Evolutionary conservation across 2,329 filamentous ascomycete genomes (phyloP).

Genomic region (Bisporella sp.): DNA sequence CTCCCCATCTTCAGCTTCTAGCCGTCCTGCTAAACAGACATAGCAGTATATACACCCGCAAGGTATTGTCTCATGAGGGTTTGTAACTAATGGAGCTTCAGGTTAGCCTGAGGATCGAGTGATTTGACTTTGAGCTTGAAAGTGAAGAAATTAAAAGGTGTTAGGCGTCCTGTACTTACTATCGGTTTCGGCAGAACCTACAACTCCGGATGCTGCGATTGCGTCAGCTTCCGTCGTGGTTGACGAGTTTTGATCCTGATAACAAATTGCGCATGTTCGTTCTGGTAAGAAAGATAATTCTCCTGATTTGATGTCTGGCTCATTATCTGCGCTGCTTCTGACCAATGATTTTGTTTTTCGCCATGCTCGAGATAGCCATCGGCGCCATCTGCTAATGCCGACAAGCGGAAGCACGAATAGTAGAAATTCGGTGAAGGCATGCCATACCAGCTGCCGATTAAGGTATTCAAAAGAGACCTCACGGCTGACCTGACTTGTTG

Average conservation of each 20-base stretch:
- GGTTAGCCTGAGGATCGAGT: too few species aligned
- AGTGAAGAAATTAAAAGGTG: too few species aligned
- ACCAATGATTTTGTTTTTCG: constrained; percentile 66
- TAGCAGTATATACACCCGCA: constrained; percentile 96
- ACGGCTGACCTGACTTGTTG: constrained; percentile 75
- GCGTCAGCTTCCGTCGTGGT: constrained; percentile 69
- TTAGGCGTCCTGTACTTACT: constrained; percentile 21
- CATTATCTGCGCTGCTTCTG: constrained; percentile 40
- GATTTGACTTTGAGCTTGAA: too few species aligned
- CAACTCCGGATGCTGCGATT: constrained; percentile 66
- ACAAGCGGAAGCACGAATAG: constrained; percentile 95
- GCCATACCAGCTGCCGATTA: constrained; percentile 96
- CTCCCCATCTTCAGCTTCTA: constrained; percentile 90
- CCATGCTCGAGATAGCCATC: constrained; percentile 85
- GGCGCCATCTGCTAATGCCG: constrained; percentile 85
- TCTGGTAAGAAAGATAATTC: constrained; percentile 84
- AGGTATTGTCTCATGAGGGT: constrained; percentile 85
- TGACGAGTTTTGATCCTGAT: constrained; percentile 78
- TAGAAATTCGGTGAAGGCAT: constrained; percentile 99
- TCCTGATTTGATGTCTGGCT: constrained; percentile 52
- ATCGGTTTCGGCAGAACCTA: constrained; percentile 85
- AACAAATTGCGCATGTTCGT: constrained; percentile 93
- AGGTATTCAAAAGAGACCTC: constrained; percentile 97
- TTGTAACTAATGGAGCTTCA: constrained; percentile 50
- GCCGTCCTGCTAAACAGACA: constrained; percentile 81